Evolutionary conservation across 1,284 basidiomycete genomes (phyloP), one percentile per base, ranked within the genome.

Genomic region (Agaricales sp.): DNA sequence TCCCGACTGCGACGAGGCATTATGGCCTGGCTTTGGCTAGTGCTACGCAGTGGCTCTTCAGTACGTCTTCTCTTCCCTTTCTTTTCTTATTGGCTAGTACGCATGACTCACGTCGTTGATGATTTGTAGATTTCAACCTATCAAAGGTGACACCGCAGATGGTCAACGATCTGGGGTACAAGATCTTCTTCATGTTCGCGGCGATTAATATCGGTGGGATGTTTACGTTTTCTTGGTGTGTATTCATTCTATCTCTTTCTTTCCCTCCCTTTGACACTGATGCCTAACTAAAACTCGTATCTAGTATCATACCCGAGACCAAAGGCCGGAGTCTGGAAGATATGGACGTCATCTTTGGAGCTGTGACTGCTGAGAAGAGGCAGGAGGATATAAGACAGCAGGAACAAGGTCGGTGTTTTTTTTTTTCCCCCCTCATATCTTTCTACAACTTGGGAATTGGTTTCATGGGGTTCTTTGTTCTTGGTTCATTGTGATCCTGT

Each of bases 1-100:
- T 91, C 75, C 85, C 82, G 22, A 91, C 86, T 35, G 68, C 85
- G 44, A 89, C 87, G 8, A 71, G 87, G 51, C 82, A 87, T 59
- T 87, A 82, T 57, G 88, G 88, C 46, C 69, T 90, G 41, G 77
- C 82, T 1, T 66, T 77, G 1, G 87, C 81, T 1, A 79, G 80
- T 46, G 75, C 77, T 8, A 75, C 82, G 1, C 87, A 89, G 54
- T 91, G 87, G 86, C 65, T 89, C 2, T 89, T 77, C 75, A 80
- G n/a, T n/a, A n/a, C n/a, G n/a, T n/a, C n/a, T n/a, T n/a, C n/a
- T n/a, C n/a, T n/a, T n/a, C n/a, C n/a, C n/a, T n/a, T n/a, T n/a
- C n/a, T n/a, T n/a, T n/a, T n/a, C n/a, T n/a, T n/a, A n/a, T n/a
- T n/a, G n/a, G n/a, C n/a, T n/a, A n/a, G n/a, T n/a, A n/a, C n/a